Base-by-base conservation (phyloP, 257 asterid species). In the Gynochthodes officinalis region DNA sequence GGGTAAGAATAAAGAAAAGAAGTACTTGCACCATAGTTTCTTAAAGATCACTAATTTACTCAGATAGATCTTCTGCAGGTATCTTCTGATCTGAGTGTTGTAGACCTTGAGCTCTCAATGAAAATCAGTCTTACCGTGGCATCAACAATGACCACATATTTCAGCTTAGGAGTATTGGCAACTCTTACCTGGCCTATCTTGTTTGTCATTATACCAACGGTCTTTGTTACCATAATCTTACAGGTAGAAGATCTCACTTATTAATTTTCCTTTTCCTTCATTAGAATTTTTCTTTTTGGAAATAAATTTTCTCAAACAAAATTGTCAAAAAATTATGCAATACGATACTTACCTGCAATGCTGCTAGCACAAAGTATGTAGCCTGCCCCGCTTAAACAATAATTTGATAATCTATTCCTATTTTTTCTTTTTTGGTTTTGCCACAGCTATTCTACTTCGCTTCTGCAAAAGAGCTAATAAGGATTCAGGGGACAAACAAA, bases 401-500 rank as follows among this genome's bases (percentile, higher is more conserved):
- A 54, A 7, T 52, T 43, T 48, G 15, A 7, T 48, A 57, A 61
- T 50, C 13, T 11, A 60, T 61, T 69, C 62, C 62, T n/a, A 2
- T 30, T 40, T 46, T 35, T 5, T 44, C 19, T 28, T 25, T 43
- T 50, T 18, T 44, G 42, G 33, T 27, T 53, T 40, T 35, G 42
- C 23, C 49, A 59, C 68, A 82, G 84, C 80, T 27, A 62, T 73
- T 59, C 78, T 82, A 82, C 72, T 76, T 73, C 42, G 75, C 84
- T 54, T 73, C 84, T 27, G 82, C 73, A 28, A 79, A 77, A 62
- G 80, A 79, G 75, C 78, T 82, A 25, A 79, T 79, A 76, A 71
- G 86, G 63, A 76, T 82, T 43, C 78, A 76, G 18, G 84, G 86
- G 21, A 82, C 84, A 49, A 66, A 79, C 40, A 79, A 79, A 65